Base-by-base conservation (phyloP, 306 rosid genomes). In the Heteromeles arbutifolia region DNA sequence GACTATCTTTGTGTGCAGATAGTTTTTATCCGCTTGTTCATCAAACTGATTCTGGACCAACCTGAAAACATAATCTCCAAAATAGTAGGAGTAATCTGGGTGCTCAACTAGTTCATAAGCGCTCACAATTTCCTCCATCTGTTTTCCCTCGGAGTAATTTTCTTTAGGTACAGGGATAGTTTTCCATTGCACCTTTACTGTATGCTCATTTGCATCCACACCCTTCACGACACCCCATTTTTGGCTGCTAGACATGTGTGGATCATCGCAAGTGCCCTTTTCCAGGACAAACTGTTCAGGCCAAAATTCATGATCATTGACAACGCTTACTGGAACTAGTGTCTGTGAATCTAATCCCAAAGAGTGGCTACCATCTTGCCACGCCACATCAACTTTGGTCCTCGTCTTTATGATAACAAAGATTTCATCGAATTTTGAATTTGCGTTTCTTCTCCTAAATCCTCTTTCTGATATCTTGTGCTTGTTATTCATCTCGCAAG, bases 91-190 rank as follows among this genome's bases (percentile, higher is more conserved):
- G 80, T 78, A 92, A 79, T 90, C 96, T 8, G 97, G 97, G 89
- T 92, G 99, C 85, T 96, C 98, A 12, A 87, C 72, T 72, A 96
- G 84, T 81, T 90, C 99, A 8, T 92, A 96, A 43, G 99, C 93
- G 80, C 99, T 96, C 77, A 96, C 89, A 73, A 85, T 88, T 86
- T 96, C 99, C 77, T 77, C 96, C 81, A 72, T 44, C 56, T 61
- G 24, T 8, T 82, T 84, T 83, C 74, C 87, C 81, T 87, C 81
- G 79, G 80, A 77, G 75, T 78, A 56, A 53, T 63, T 84, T 37
- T 71, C 70, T 85, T 75, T 78, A 12, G 88, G 53, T 54, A 78
- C 21, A 58, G 77, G 69, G 78, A 44, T 54, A 54, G 77, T 85
- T 81, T 78, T 85, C 99, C 97, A 92, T 63, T 83, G 86, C 13